A percentile compares a stretch with the other conserved stretches of the same genome.
phyloP scores from a whole-genome alignment of 1,284 basidiomycete genomes.

The Sanghuangporus baumii region DNA sequence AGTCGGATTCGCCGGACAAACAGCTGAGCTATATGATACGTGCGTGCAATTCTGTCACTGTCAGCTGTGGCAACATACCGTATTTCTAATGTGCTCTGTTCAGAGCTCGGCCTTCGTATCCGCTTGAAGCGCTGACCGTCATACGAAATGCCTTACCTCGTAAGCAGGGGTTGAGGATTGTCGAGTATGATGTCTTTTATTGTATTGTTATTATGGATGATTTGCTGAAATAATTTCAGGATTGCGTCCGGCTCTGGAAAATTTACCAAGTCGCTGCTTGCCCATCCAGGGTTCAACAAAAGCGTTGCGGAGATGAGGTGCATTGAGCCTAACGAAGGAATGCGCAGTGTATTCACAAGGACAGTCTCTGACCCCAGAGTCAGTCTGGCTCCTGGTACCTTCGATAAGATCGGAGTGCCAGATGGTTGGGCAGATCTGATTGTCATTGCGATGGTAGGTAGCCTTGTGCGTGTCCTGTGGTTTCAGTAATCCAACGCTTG shows the following conservation, averaged over 20 bases:
- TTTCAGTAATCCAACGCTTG: background rate
- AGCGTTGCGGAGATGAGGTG: constrained; percentile 49
- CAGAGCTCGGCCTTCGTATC: constrained; percentile 70
- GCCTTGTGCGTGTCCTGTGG: background rate
- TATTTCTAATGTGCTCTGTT: background rate
- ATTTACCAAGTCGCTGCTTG: constrained; percentile 69
- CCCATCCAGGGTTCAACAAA: constrained; percentile 48
- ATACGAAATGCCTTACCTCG: constrained; percentile 42
- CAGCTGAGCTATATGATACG: constrained; percentile 26
- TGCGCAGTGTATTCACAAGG: constrained; percentile 56
- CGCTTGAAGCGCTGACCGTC: constrained; percentile 45
- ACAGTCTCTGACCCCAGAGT: constrained; percentile 46
- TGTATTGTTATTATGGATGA: background rate
- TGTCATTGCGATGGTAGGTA: constrained; percentile 62
- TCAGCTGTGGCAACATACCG: background rate
- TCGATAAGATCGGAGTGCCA: constrained; percentile 50
- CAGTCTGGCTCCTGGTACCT: constrained; percentile 52
- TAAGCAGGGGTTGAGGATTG: constrained; percentile 46
- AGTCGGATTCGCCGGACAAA: constrained; percentile 24
- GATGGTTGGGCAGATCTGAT: constrained; percentile 72
- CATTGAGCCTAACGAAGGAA: constrained; percentile 69
- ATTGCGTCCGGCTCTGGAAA: constrained; percentile 56
- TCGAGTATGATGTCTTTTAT: constrained; percentile 48
- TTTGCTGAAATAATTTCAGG: background rate
- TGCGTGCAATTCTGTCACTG: constrained; percentile 1